phyloP scores from a whole-genome alignment of 2,329 filamentous ascomycete species.

The Truncatella angustata region DNA sequence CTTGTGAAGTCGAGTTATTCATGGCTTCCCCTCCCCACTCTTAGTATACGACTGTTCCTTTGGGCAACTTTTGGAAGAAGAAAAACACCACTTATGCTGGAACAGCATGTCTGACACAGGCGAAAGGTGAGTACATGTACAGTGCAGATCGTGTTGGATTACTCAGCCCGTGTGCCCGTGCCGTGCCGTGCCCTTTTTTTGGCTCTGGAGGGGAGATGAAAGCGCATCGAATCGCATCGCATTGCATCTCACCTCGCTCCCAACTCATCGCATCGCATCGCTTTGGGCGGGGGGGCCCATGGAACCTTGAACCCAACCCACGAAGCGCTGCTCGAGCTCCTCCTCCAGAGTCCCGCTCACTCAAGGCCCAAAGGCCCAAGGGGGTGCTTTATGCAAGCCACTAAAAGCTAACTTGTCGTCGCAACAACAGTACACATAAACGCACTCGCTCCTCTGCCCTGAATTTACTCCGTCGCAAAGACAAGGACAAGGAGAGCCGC shows the following conservation, averaged over 20 bases:
- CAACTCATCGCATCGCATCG: too few species aligned
- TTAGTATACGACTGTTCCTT: neutral
- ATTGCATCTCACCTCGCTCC: too few species aligned
- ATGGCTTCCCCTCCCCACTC: neutral
- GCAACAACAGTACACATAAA: constrained; percentile 40
- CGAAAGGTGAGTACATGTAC: constrained; percentile 11
- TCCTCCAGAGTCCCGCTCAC: too few species aligned
- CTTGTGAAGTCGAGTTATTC: neutral
- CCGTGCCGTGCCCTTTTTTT: neutral
- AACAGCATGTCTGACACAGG: constrained; percentile 12
- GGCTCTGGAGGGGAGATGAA: too few species aligned
- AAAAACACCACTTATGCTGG: neutral
- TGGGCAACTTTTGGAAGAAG: neutral
- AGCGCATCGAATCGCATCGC: too few species aligned
- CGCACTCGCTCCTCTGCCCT: constrained; percentile 39
- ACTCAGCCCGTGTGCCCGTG: neutral
- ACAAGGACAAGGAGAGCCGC: constrained; percentile 24
- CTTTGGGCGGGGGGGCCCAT: too few species aligned
- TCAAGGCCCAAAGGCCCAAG: too few species aligned
- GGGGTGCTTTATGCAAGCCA: constrained; percentile 7
- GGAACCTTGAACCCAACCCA: too few species aligned
- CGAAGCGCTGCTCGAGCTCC: too few species aligned
- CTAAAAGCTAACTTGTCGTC: constrained; percentile 10
- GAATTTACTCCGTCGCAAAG: constrained; percentile 50
- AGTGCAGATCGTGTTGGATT: neutral